Base-by-base conservation (phyloP, 108 stramenopile genomes). In the Nitzschia sp. region DNA sequence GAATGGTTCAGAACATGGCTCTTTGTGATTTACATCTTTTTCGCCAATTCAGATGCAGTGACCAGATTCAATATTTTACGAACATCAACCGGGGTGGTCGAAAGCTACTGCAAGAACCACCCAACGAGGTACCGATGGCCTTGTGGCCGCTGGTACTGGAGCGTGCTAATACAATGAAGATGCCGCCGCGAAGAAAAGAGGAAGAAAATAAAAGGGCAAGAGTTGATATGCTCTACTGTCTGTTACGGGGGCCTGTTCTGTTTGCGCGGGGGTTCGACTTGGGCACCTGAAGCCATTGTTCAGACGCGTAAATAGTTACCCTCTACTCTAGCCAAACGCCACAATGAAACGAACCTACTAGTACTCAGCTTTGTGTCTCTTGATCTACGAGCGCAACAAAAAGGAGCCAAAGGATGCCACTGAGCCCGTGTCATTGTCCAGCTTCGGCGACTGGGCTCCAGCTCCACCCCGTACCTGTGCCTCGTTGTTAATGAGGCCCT, bases 401-500 rank as follows among this genome's bases (percentile, higher is more conserved):
- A 62, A 62, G 1, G 61, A 62, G 1, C 61, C 61, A 42, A 62
- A 45, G 13, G 61, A 62, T 26, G 61, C 36, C 15, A 62, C 61
- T n/a, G 61, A 62, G 1, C 42, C 42, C 2, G 24, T 62, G 26
- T 65, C 47, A 30, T 53, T 49, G 48, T 65, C 64, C 30, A 19
- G 28, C 9, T 15, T 32, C 1, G 49, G 32, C 18, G 64, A 65
- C 4, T 13, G 36, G 25, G 35, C 61, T 9, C 70, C 70, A 30
- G 77, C 77, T 17, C 77, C 79, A 48, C 79, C 74, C 11, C 53
- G 25, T 9, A 77, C 68, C 25, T 77, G 54, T 9, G 46, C 27
- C 27, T 71, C 85, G 35, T 84, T 75, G 9, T 81, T 85, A 59
- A 92, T 71, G 47, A 94, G 46, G 27, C 90, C 88, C 75, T 91